Evolutionary conservation across 1,139 yeast genomes (phyloP).

Genomic region (Yamadazyma jaroonii): DNA sequence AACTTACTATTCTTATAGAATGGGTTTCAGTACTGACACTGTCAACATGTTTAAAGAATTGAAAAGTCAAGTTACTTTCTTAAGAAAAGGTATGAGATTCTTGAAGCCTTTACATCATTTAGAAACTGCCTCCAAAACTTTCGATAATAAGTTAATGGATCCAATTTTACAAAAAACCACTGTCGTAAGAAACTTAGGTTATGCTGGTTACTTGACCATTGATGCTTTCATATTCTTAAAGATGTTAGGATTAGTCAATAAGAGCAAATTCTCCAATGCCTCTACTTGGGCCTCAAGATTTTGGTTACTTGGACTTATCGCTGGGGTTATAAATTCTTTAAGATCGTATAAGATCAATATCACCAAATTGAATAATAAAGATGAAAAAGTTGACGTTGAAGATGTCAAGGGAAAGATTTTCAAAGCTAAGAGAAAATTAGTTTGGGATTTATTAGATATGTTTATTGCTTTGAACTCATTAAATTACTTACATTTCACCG

Average conservation of each 20-base stretch:
- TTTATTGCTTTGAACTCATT: slow-evolving; percentile 74
- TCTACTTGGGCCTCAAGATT: slow-evolving; percentile 54
- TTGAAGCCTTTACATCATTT: slow-evolving; percentile 79
- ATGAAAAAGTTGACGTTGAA: slow-evolving; percentile 31
- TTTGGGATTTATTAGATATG: slow-evolving; percentile 78
- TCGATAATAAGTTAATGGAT: slow-evolving; percentile 71
- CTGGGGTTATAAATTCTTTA: slow-evolving; percentile 58
- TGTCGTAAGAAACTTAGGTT: slow-evolving; percentile 67
- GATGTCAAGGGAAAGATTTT: slow-evolving; percentile 32
- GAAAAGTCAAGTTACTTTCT: slow-evolving; percentile 59
- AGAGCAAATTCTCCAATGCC: slow-evolving; percentile 32
- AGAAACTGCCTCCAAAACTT: slow-evolving; percentile 65
- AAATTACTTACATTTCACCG: slow-evolving; percentile 60
- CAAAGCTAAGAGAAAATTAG: slow-evolving; percentile 58
- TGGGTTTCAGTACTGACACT: slow-evolving; percentile 53
- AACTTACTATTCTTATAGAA: slow-evolving; percentile 57
- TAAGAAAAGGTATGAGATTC: slow-evolving; percentile 83
- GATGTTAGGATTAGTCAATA: slow-evolving; percentile 41
- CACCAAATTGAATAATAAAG: slow-evolving; percentile 22
- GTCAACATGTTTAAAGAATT: slow-evolving; percentile 51
- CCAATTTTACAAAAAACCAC: slow-evolving; percentile 57
- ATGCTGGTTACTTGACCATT: slow-evolving; percentile 69
- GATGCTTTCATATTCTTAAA: slow-evolving; percentile 76
- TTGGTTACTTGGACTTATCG: slow-evolving; percentile 75
- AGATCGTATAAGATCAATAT: slow-evolving; percentile 33